A percentile compares a stretch with the other conserved stretches of the same genome.
phyloP scores from a whole-genome alignment of 176 grass and related monocot genomes.

The Dactylis glomerata region DNA sequence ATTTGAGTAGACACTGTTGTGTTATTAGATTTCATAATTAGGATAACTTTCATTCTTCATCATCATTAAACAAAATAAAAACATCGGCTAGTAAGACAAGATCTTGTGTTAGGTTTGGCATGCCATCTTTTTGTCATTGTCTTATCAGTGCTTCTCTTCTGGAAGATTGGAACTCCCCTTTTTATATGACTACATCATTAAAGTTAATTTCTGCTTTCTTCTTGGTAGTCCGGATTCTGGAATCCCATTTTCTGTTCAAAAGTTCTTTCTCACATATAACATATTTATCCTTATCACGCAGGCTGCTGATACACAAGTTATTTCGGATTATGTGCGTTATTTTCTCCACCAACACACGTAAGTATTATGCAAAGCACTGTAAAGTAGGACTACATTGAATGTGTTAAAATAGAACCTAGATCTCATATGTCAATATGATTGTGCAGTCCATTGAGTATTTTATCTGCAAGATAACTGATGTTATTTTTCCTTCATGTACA shows the following conservation, averaged over 20 bases:
- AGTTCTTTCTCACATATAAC: not conserved
- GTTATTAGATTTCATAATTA: not conserved
- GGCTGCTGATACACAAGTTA: constrained; percentile 88
- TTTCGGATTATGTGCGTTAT: constrained; percentile 94
- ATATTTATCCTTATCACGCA: constrained; percentile 34
- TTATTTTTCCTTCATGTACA: constrained; percentile 24
- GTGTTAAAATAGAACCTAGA: not conserved
- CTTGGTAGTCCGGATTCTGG: not conserved
- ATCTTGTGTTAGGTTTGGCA: not conserved
- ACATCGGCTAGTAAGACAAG: not conserved
- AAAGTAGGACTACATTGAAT: not conserved
- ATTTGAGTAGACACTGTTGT: not conserved
- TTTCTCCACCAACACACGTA: constrained; percentile 97
- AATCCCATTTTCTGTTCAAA: not conserved
- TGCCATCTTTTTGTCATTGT: not conserved
- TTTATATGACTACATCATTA: not conserved
- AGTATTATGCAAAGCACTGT: constrained; percentile 14
- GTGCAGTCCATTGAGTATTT: not conserved
- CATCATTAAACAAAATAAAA: not conserved
- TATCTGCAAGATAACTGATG: constrained; percentile 17
- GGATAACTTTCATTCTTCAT: not conserved
- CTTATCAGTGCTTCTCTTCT: not conserved
- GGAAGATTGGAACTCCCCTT: not conserved
- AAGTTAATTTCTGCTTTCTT: not conserved
- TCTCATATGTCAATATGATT: not conserved